Evolutionary conservation across 176 grass and related monocot genomes (phyloP), one percentile per base, ranked within the genome.

Genomic region (Eragrostis nindensis): DNA sequence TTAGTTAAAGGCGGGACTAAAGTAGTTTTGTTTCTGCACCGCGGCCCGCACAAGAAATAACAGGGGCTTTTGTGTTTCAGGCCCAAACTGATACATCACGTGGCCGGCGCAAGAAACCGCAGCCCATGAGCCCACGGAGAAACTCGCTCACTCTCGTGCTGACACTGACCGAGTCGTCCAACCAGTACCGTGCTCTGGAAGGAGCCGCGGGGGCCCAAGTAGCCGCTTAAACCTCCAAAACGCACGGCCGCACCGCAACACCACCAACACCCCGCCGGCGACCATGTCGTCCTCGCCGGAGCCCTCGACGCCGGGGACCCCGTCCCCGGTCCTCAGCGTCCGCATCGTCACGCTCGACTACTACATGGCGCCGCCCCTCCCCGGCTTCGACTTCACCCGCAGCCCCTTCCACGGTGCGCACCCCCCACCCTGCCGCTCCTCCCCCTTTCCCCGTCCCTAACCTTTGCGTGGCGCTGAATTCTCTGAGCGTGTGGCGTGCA

Each of bases 271-370:
- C 40, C 59, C 1, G 59, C 64, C 66, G 36, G 48, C 56, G 73
- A 21, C 85, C 71, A 80, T 62, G 56, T 55, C 74, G 12, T 39
- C 25, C 68, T 86, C 62, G 30, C 75, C 80, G 77, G 52, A 68
- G 72, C 78, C 69, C 73, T 85, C 80, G 47, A 75, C 42, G 80
- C 46, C 64, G 85, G 53, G 87, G 50, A 75, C 88, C 59, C 62
- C 87, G 6, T 56, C 57, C 19, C 80, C 82, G 27, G 86, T 93
- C 44, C 86, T 98, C 70, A 98, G 92, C 74, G 86, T 95, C 19
- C 86, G 92, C 63, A 93, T 98, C 52, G 92, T 98, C 62, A 91
- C 90, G 57, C 83, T 94, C 53, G 92, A 98, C 82, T 91, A 95
- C 90, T 98, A 95, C 88, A 95, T 98, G 95, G 85, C 92, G 56